phyloP scores from a whole-genome alignment of 2,329 filamentous ascomycete genomes.

The Fusarium falciforme region DNA sequence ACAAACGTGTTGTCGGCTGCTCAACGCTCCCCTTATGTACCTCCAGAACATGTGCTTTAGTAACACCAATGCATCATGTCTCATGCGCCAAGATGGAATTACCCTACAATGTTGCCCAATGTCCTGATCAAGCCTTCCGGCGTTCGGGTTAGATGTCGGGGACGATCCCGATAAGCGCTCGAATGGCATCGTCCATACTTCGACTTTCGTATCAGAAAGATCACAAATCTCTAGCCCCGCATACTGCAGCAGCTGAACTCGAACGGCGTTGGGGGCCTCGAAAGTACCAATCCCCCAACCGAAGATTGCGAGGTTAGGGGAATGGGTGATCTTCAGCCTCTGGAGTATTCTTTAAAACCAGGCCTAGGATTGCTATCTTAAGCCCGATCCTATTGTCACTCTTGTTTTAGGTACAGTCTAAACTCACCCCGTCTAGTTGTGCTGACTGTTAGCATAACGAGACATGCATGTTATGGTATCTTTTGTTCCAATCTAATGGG shows the following conservation, averaged over 20 bases:
- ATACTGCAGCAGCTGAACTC: background rate
- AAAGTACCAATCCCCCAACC: background rate
- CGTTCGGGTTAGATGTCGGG: background rate
- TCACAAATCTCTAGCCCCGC: background rate
- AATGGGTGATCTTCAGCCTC: background rate
- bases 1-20: background rate
- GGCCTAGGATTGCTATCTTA: background rate
- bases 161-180: slow-evolving; percentile 4
- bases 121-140: background rate
- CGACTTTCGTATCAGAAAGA: background rate
- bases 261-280: background rate
- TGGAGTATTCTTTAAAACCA: background rate
- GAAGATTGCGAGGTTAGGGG: background rate
- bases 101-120: background rate
- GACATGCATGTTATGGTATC: background rate
- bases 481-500: background rate
- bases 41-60: background rate
- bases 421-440: background rate
- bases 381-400: background rate
- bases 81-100: background rate
- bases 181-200: slow-evolving; percentile 3
- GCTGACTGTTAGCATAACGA: background rate
- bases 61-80: background rate
- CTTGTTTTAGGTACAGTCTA: background rate
- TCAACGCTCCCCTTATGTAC: background rate